phyloP scores from a whole-genome alignment of 345 rosid genomes.

The Lagerstroemia speciosa region DNA sequence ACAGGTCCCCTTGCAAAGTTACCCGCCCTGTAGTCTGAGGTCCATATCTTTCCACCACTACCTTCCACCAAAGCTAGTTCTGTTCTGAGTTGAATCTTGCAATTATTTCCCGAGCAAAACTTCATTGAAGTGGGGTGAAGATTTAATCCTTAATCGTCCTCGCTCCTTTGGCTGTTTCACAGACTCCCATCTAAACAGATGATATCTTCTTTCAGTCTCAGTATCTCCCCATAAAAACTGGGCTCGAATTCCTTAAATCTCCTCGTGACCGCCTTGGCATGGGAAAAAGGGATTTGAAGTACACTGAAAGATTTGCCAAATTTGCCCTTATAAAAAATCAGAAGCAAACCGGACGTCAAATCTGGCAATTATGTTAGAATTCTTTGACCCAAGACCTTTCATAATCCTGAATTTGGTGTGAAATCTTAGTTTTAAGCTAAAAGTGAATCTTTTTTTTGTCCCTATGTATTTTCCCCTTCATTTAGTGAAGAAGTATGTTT shows the following conservation, averaged over 20 bases:
- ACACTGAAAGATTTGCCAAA: too few relatives aligned
- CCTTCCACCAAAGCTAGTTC: not conserved
- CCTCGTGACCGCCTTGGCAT: too few relatives aligned
- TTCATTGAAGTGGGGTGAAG: not conserved
- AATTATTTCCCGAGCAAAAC: not conserved
- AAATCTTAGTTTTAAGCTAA: not conserved
- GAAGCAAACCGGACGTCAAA: not conserved
- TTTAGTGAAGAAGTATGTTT: not conserved
- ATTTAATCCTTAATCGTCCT: not conserved
- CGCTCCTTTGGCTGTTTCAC: not conserved
- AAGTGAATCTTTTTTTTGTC: not conserved
- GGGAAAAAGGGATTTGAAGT: too few relatives aligned
- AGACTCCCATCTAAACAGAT: not conserved
- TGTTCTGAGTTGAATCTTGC: not conserved
- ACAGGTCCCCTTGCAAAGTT: not conserved
- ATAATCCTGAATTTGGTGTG: not conserved
- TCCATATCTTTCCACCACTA: not conserved
- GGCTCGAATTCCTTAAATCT: not conserved
- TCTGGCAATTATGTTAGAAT: not conserved
- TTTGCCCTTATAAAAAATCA: too few relatives aligned
- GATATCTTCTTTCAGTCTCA: not conserved
- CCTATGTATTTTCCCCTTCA: not conserved
- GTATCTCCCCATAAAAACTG: not conserved
- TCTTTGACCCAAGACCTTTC: not conserved
- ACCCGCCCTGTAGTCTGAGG: not conserved